Base-by-base conservation (phyloP, 2,329 filamentous ascomycete genomes). In the Colletotrichum noveboracense region DNA sequence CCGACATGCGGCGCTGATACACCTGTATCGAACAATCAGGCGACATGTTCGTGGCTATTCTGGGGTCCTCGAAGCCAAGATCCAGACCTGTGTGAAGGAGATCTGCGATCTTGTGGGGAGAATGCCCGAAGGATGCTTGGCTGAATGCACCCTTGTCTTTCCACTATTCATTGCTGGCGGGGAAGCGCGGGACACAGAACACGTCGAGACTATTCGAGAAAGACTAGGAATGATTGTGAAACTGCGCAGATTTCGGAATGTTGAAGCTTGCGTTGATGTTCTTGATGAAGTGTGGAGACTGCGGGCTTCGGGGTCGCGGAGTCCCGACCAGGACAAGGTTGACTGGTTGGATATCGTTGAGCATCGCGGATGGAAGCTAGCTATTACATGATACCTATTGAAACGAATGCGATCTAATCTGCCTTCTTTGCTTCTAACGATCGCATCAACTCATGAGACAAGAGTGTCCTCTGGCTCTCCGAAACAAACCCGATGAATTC, bases 311-410 rank as follows among this genome's bases (percentile, higher is more conserved):
- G 67, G 60, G 10, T 62, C 30, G 28, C 55, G 48, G 58, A 6
- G 18, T 56, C 10, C 43, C 6, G 32, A 56, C 4, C 12, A 21
- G 24, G 43, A 10, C 16, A 61, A 14, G 55, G 64, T 66, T n/a
- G 61, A 72, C 55, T 76, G 74, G 70, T 36, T 48, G 30, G 70
- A 76, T 60, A 43, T 76, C 24, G 64, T 73, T 16, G 7, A 61
- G 43, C 74, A 56, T 30, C 64, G 70, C 5, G 74, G 74, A 16
- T 76, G 74, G 74, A 65, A 76, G 52, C 69, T 76, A 7, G 70
- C 74, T 16, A 58, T 73, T 30, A 69, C 74, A 7, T 76, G 43
- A 75, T 21, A 34, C 28, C 4, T 38, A n/a, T n/a, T n/a, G 18
- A n/a, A 43, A 43, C 38, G 18, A 10, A 12, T 43, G 38, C 38